phyloP scores from a whole-genome alignment of 1,139 yeast species.

The Protomyces pachydermus region DNA sequence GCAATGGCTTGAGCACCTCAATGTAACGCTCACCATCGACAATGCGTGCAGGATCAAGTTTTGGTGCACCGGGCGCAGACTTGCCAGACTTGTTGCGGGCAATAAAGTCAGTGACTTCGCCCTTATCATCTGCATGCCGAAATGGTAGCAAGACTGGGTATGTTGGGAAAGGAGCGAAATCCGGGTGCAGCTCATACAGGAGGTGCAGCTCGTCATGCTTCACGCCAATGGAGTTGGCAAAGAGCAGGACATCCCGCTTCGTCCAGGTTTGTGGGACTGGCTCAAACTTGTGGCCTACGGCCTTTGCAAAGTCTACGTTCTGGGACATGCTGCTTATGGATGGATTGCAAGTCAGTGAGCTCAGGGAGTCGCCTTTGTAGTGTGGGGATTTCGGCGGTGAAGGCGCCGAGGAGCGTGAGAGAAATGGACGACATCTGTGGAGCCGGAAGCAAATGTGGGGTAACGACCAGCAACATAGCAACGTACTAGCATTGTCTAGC shows the following conservation, averaged over 20 bases:
- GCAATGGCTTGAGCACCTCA: slow-evolving; percentile 17
- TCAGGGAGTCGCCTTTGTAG: no score
- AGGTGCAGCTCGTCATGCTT: slow-evolving; percentile 21
- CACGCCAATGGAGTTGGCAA: slow-evolving; percentile 24
- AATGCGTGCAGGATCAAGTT: slow-evolving; percentile 18
- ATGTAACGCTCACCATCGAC: slow-evolving; percentile 24
- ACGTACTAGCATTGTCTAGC: neutral
- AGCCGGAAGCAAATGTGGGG: neutral
- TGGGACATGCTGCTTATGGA: neutral
- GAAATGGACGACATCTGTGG: neutral
- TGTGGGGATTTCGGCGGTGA: neutral
- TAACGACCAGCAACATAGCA: neutral
- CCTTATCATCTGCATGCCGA: slow-evolving; percentile 15
- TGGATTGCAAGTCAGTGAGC: no score
- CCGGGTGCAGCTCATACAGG: slow-evolving; percentile 17
- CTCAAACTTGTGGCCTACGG: slow-evolving; percentile 14
- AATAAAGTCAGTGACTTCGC: slow-evolving; percentile 20
- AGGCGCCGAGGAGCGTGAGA: neutral
- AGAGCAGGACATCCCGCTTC: slow-evolving; percentile 19
- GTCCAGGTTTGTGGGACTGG: slow-evolving; percentile 25
- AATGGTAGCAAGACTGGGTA: slow-evolving; percentile 21
- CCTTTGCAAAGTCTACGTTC: slow-evolving; percentile 21
- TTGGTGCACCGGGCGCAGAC: slow-evolving; percentile 20
- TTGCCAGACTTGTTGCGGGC: slow-evolving; percentile 12
- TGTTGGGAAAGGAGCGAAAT: slow-evolving; percentile 22